Conservation (phyloP, 176 grass and related monocot genomes). For the Oryza longistaminata region DNA sequence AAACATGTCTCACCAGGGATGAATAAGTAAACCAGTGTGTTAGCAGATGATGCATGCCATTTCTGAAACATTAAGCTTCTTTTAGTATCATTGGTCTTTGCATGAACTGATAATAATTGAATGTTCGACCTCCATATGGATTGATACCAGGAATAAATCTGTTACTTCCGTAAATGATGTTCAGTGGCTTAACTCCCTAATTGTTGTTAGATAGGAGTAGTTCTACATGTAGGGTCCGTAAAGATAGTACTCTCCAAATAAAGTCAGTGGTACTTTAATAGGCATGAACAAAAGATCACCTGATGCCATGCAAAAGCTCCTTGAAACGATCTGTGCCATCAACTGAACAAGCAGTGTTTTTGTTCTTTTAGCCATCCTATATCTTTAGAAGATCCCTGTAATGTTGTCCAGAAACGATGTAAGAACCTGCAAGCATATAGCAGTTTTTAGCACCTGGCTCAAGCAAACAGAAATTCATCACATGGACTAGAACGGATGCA, state of each 20-base stretch:
- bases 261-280: neutral
- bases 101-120: constrained; percentile 14
- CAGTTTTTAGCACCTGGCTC: constrained; percentile 12
- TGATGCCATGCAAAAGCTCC: constrained; percentile 68
- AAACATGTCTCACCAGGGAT: constrained; percentile 77
- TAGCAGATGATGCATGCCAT: constrained; percentile 71
- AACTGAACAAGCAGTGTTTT: constrained; percentile 41
- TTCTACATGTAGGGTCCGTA: neutral
- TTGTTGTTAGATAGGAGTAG: neutral
- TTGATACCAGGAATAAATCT: neutral
- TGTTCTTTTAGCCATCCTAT: constrained; percentile 85
- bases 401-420: constrained; percentile 67
- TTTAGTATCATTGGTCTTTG: constrained; percentile 17
- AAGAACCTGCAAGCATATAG: constrained; percentile 51
- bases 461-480: constrained; percentile 6
- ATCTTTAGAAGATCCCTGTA: constrained; percentile 76
- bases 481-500: neutral
- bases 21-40: constrained; percentile 87
- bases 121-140: neutral
- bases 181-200: neutral
- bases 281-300: constrained; percentile 37
- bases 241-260: neutral
- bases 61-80: constrained; percentile 63
- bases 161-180: neutral
- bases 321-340: constrained; percentile 70